Evolutionary conservation across 2,329 filamentous ascomycete genomes (phyloP), one percentile per base, ranked within the genome.

Genomic region (Harringtonia lauricola): DNA sequence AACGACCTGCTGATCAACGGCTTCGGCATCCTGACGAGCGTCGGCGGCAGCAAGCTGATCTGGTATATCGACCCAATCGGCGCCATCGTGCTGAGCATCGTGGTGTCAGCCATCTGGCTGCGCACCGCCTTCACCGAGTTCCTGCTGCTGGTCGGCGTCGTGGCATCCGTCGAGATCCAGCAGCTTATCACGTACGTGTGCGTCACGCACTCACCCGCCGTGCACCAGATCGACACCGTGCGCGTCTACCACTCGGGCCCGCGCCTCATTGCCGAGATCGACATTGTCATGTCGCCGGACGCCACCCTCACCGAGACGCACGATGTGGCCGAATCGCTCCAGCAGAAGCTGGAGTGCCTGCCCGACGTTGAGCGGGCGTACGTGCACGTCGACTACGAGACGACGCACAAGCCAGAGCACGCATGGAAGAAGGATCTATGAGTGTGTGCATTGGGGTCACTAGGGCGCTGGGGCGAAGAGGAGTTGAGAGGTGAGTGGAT

Each of bases 1-100:
- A 98, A 98, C 58, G 92, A 98, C 58, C 71, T 98, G n/a, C 72
- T 95, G 55, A 87, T 98, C 72, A 98, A 96, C 61, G 87, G 87
- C 43, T 87, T 94, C 53, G 88, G 84, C 76, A 80, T 96, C 50
- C 64, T 95, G 43, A 95, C 89, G 1, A 90, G 85, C 3, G 81
- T 95, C n/a, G 86, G 87, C 44, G 92, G 92, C 29, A 79, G 81
- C 51, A 94, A 94, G 68, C 70, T 96, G 19, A 69, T 71, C 47
- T 95, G 90, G 90, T 96, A 87, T 86, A 80, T 98, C 51, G 92
- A 98, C 64, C 88, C 92, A 0, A 79, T 85, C 67, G 92, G 92
- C 36, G 90, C 92, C 54, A 83, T 96, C 53, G 61, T 92, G 17
- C 70, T 96, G 30, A 94, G 86, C 2, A 62, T 81, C 10, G 62